Base-by-base conservation (phyloP, 139 green algal genomes). In the Chlamydomonas sp. region DNA sequence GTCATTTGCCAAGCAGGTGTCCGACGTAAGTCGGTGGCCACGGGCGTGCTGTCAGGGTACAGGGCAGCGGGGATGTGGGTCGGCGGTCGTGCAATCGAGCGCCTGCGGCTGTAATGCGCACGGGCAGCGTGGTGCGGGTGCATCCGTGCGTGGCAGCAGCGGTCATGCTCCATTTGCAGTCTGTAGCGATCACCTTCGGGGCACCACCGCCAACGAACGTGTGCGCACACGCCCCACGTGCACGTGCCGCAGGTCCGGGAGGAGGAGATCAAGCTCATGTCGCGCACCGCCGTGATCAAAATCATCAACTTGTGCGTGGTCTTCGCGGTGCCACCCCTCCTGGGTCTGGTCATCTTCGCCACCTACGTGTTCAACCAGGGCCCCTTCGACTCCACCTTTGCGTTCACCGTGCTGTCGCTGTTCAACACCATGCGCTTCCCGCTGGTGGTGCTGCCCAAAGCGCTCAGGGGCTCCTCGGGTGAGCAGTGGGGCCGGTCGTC, bases 351-450 rank as follows among this genome's bases (percentile, higher is more conserved):
- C 64, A 94, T 96, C 82, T 94, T 93, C 69, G 89, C 93, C 12
- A 94, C 92, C 31, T 96, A 96, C 68, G 91, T 92, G 9, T 95
- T 93, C 79, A 89, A 74, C 74, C 59, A 90, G 76, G 88, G 88
- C 3, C 88, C 66, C 78, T 87, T 95, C 7, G 89, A 84, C 57
- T 78, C 91, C 2, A 87, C 90, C 59, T 94, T 95, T 62, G 93
- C 92, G 15, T 97, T 97, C 92, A 95, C 95, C 61, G 92, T 93
- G 89, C 84, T 96, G 71, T 94, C 95, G 49, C 94, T 97, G 20
- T 97, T 97, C 91, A 96, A 96, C 90, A 94, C 96, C 62, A 87
- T 97, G 83, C 93, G 95, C 85, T 96, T 97, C 90, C 95, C 95
- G 2, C 86, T 97, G 14, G 92, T 97, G 66, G 93, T 97, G 92